Percentiles rank a stretch among this genome's conserved stretches.
These are phyloP conservation scores for Ceriops zippeliana DNA, from an alignment of 345 rosid species.

Conservation along the genomic window DNA sequence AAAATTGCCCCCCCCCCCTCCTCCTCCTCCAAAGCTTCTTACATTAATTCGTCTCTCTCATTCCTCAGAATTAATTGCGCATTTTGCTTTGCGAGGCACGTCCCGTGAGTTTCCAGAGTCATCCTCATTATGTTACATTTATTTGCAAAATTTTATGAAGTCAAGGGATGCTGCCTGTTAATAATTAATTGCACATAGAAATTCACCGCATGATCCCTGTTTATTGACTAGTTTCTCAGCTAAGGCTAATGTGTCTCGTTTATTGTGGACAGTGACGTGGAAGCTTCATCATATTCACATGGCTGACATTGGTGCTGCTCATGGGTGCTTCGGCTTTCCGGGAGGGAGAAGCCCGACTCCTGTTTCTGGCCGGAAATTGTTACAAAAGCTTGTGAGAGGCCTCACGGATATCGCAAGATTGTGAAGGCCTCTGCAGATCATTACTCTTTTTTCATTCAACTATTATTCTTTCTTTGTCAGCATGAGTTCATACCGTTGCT, in stretches of 20 bases:
- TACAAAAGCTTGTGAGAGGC: constrained; percentile 75
- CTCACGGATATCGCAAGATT: constrained; percentile 84
- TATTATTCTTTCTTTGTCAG: neutral
- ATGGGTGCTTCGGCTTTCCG: constrained; percentile 52
- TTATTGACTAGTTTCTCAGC: neutral
- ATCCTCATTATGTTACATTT: too few relatives aligned
- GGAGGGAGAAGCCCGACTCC: constrained; percentile 73
- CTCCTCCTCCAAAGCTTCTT: too few relatives aligned
- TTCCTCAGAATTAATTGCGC: too few relatives aligned
- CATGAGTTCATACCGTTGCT: neutral
- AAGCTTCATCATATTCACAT: constrained; percentile 35
- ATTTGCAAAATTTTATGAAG: too few relatives aligned
- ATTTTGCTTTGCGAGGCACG: too few relatives aligned
- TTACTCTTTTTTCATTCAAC: neutral
- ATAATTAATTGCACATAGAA: neutral
- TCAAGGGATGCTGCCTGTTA: too few relatives aligned
- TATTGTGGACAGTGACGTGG: constrained; percentile 49
- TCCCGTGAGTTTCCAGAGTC: too few relatives aligned
- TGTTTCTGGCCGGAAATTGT: constrained; percentile 66
- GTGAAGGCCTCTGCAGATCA: constrained; percentile 48
- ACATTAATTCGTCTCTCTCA: neutral
- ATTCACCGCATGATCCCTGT: neutral
- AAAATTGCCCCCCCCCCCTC: too few relatives aligned
- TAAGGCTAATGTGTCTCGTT: constrained; percentile 13
- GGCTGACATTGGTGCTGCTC: constrained; percentile 39